Conservation (phyloP, 2,329 filamentous ascomycete genomes). For the Fusarium sp. region DNA sequence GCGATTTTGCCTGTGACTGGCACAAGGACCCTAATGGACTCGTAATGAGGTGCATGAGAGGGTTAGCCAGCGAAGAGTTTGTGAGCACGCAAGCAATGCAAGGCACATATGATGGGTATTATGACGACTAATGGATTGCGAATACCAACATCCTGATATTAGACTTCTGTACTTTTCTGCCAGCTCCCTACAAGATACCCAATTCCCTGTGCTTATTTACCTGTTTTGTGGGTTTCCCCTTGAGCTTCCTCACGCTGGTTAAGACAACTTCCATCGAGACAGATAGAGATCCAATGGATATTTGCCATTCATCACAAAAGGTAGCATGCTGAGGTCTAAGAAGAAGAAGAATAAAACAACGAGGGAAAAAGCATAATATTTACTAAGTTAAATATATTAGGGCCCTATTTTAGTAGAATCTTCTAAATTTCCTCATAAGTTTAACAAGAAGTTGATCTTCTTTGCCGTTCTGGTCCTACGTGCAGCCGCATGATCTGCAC, state of each 20-base stretch:
- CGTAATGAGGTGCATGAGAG: conserved; percentile 66
- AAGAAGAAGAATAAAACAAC: not conserved
- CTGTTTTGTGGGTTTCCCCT: not conserved
- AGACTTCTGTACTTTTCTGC: not conserved
- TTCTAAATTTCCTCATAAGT: not conserved
- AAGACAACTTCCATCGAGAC: not conserved
- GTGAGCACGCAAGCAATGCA: conserved; percentile 72
- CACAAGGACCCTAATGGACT: conserved; percentile 76
- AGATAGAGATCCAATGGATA: not conserved
- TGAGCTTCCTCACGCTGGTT: too few relatives aligned
- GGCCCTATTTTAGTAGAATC: not conserved
- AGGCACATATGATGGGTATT: conserved; percentile 67
- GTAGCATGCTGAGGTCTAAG: not conserved
- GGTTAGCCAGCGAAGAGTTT: conserved; percentile 71
- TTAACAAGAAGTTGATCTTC: not conserved
- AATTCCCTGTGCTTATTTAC: not conserved
- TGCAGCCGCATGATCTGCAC: conserved; percentile 34
- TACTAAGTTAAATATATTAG: not conserved
- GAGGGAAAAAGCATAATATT: not conserved
- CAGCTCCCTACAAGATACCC: not conserved
- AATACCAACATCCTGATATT: not conserved
- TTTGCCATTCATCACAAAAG: not conserved
- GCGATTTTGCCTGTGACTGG: conserved; percentile 82
- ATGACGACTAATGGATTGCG: conserved; percentile 55
- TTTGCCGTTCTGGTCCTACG: not conserved